These are phyloP conservation scores for Lepidium campestre DNA, from an alignment of 441 rosid species.

Conservation along the genomic window DNA sequence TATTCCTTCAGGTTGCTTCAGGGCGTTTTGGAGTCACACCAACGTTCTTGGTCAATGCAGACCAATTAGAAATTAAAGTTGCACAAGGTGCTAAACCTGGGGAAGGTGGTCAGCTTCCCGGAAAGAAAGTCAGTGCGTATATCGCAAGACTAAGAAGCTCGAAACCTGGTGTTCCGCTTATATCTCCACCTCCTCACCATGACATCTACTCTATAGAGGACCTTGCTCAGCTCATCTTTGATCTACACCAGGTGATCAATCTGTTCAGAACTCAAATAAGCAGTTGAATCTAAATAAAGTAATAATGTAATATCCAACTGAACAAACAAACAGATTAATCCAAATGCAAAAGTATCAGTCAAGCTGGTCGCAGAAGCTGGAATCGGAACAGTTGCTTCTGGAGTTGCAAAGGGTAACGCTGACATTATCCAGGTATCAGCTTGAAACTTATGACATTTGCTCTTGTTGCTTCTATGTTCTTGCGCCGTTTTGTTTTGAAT, in stretches of 20 bases:
- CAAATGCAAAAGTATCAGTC: slow-evolving; percentile 96
- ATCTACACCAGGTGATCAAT: slow-evolving; percentile 86
- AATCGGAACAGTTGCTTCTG: slow-evolving; percentile 98
- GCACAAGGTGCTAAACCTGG: slow-evolving; percentile 99
- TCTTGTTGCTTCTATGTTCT: neutral
- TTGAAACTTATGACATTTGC: neutral
- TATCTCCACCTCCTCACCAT: slow-evolving; percentile 98
- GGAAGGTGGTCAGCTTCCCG: slow-evolving; percentile 98
- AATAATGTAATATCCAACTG: slow-evolving; percentile 6
- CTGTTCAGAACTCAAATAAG: neutral
- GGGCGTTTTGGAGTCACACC: slow-evolving; percentile 99
- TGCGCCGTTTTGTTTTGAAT: neutral
- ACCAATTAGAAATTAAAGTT: slow-evolving; percentile 92
- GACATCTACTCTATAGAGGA: slow-evolving; percentile 98
- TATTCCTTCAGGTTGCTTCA: slow-evolving; percentile 81
- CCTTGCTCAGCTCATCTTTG: slow-evolving; percentile 96
- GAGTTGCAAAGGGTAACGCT: slow-evolving; percentile 99
- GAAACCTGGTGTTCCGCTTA: slow-evolving; percentile 98
- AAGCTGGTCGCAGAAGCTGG: slow-evolving; percentile 99
- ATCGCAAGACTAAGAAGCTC: slow-evolving; percentile 95
- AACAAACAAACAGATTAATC: slow-evolving; percentile 66
- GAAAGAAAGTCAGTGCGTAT: slow-evolving; percentile 98
- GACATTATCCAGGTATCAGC: slow-evolving; percentile 83
- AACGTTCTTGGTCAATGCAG: slow-evolving; percentile 94
- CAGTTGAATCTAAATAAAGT: neutral